Evolutionary conservation across 768 basidiomycete genomes (phyloP).

Genomic region (Lyophyllum atratum): DNA sequence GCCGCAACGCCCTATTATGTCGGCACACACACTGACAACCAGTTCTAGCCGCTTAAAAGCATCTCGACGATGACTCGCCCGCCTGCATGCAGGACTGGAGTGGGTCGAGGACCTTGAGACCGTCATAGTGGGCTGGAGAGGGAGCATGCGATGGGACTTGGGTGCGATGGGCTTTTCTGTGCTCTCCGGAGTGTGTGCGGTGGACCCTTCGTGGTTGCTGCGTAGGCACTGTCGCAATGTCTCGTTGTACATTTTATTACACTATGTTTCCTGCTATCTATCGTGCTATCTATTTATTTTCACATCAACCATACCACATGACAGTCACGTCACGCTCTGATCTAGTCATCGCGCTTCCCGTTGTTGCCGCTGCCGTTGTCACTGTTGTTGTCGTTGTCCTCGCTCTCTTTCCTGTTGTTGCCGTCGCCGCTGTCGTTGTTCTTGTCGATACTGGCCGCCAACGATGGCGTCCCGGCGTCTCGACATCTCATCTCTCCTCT

Average conservation of each 20-base stretch:
- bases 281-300: background rate
- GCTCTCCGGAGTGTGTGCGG: conserved; percentile 30
- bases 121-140: conserved; percentile 83
- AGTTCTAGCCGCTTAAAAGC: conserved; percentile 71
- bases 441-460: conserved; percentile 21
- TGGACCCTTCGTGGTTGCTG: conserved; percentile 64
- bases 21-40: background rate
- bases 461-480: conserved; percentile 69
- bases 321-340: conserved; percentile 7
- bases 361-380: conserved; percentile 11
- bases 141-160: conserved; percentile 75
- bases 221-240: conserved; percentile 84
- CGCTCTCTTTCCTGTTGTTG: background rate
- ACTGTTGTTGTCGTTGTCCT: background rate
- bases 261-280: background rate
- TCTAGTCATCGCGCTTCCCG: background rate
- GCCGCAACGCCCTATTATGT: conserved; percentile 19
- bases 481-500: conserved; percentile 76
- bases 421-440: background rate
- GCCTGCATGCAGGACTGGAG: conserved; percentile 63
- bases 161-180: conserved; percentile 64
- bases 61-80: conserved; percentile 86
- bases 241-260: conserved; percentile 74
- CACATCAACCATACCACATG: background rate
- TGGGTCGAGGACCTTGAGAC: conserved; percentile 87